phyloP scores from a whole-genome alignment of 1,284 basidiomycete species.

The Ceratobasidium sp. region DNA sequence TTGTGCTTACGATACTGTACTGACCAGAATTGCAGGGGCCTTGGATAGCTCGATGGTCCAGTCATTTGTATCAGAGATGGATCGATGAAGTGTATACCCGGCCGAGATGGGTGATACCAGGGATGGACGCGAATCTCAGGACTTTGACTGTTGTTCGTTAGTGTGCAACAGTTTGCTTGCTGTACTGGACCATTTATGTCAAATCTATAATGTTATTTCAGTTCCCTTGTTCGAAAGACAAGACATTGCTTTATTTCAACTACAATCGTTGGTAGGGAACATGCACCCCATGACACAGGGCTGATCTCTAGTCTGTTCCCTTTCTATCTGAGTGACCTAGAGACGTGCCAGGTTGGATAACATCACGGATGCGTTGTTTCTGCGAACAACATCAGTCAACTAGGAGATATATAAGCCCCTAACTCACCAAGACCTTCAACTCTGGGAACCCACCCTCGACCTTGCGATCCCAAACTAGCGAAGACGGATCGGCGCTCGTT shows the following conservation, averaged over 20 bases:
- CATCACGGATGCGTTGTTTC: slow-evolving; percentile 89
- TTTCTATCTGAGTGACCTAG: slow-evolving; percentile 83
- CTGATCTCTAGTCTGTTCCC: background rate
- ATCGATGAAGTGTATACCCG: slow-evolving; percentile 38
- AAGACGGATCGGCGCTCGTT: slow-evolving; percentile 52
- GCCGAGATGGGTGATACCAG: slow-evolving; percentile 16
- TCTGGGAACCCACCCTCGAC: slow-evolving; percentile 92
- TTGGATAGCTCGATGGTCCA: slow-evolving; percentile 40
- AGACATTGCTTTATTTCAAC: too few relatives aligned
- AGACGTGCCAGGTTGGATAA: slow-evolving; percentile 78
- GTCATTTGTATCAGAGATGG: slow-evolving; percentile 23
- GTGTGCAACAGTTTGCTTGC: slow-evolving; percentile 4
- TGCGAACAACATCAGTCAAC: slow-evolving; percentile 53
- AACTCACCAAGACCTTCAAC: slow-evolving; percentile 79
- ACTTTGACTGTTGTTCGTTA: slow-evolving; percentile 23
- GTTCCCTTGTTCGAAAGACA: background rate
- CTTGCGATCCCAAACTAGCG: slow-evolving; percentile 81
- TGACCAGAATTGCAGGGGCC: slow-evolving; percentile 21
- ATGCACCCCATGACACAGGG: slow-evolving; percentile 5
- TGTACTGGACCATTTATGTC: slow-evolving; percentile 12
- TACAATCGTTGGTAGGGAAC: too few relatives aligned
- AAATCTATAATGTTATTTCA: slow-evolving; percentile 38
- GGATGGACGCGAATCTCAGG: slow-evolving; percentile 16
- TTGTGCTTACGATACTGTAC: background rate
- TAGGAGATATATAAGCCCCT: slow-evolving; percentile 43